These are phyloP conservation scores for Aspergillus proliferans DNA, from an alignment of 2,329 filamentous ascomycete species.

Conservation along the genomic window DNA sequence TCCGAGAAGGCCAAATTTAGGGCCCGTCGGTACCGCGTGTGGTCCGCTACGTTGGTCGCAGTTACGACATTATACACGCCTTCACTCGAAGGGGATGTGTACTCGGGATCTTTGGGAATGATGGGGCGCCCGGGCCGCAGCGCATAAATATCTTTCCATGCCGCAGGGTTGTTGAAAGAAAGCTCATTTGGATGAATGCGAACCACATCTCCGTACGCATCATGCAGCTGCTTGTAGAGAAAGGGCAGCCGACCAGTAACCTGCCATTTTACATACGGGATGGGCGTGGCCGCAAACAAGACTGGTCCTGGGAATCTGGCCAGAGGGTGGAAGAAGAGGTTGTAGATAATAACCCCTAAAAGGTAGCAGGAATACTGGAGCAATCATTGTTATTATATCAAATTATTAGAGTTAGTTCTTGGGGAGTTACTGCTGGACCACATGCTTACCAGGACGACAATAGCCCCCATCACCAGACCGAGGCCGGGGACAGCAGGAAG, in stretches of 20 bases:
- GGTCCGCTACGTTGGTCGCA: background rate
- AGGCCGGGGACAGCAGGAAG: too few relatives aligned
- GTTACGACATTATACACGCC: conserved; percentile 1
- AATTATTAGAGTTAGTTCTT: too few relatives aligned
- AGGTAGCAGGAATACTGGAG: too few relatives aligned
- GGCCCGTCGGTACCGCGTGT: conserved; percentile 17
- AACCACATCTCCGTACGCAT: conserved; percentile 23
- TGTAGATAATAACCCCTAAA: conserved; percentile 13
- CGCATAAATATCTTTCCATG: conserved; percentile 25
- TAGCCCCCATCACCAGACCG: too few relatives aligned
- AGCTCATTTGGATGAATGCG: conserved; percentile 26
- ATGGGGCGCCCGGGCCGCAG: conserved; percentile 6
- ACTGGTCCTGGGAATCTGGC: conserved; percentile 22
- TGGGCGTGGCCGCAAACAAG: conserved; percentile 14
- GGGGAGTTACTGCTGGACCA: too few relatives aligned
- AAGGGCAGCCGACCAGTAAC: conserved; percentile 9
- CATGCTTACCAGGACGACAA: too few relatives aligned
- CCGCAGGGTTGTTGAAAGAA: conserved; percentile 16
- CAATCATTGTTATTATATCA: too few relatives aligned
- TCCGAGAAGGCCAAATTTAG: conserved; percentile 37
- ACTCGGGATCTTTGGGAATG: conserved; percentile 2
- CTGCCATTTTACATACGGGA: conserved; percentile 12
- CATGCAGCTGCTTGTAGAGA: conserved; percentile 13
- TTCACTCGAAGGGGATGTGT: background rate
- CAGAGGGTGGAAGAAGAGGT: conserved; percentile 26